phyloP scores from a whole-genome alignment of 2,329 filamentous ascomycete genomes.

The Colletotrichum somersetense region DNA sequence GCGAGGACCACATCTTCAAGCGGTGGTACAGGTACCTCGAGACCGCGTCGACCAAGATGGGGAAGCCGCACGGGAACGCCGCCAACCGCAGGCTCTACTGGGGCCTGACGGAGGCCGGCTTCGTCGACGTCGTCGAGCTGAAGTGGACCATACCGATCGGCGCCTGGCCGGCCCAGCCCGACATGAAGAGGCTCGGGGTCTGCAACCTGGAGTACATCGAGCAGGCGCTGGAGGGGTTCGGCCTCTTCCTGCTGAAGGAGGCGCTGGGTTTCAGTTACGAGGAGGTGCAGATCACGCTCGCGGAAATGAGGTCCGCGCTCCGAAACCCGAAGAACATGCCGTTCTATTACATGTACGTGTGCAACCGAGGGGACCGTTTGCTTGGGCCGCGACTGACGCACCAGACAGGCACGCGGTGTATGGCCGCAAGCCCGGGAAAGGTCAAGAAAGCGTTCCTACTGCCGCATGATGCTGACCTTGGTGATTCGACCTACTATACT shows the following conservation, averaged over 20 bases:
- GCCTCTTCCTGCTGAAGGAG: conserved; percentile 46
- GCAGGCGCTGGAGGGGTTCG: conserved; percentile 49
- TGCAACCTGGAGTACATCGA: conserved; percentile 46
- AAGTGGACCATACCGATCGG: conserved; percentile 41
- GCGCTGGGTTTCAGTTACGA: conserved; percentile 48
- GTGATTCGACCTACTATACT: too few relatives aligned
- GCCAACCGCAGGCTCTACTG: conserved; percentile 41
- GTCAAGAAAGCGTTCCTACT: not conserved
- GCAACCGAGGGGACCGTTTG: too few relatives aligned
- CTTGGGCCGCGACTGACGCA: not conserved
- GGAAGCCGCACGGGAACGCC: conserved; percentile 47
- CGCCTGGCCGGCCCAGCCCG: conserved; percentile 31
- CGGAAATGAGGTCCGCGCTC: conserved; percentile 42
- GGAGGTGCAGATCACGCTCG: conserved; percentile 43
- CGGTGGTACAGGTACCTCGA: conserved; percentile 48
- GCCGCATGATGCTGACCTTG: not conserved
- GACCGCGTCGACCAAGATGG: conserved; percentile 47
- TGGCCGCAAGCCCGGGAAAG: conserved; percentile 9
- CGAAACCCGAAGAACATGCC: conserved; percentile 13
- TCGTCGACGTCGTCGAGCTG: conserved; percentile 40
- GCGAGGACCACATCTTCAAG: conserved; percentile 15
- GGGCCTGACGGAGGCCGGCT: conserved; percentile 45
- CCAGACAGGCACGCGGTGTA: conserved; percentile 15
- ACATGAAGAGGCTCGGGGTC: conserved; percentile 35
- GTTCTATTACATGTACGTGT: conserved; percentile 1